Evolutionary conservation across 2,329 filamentous ascomycete genomes (phyloP).

Genomic region (Colletotrichum camelliae): DNA sequence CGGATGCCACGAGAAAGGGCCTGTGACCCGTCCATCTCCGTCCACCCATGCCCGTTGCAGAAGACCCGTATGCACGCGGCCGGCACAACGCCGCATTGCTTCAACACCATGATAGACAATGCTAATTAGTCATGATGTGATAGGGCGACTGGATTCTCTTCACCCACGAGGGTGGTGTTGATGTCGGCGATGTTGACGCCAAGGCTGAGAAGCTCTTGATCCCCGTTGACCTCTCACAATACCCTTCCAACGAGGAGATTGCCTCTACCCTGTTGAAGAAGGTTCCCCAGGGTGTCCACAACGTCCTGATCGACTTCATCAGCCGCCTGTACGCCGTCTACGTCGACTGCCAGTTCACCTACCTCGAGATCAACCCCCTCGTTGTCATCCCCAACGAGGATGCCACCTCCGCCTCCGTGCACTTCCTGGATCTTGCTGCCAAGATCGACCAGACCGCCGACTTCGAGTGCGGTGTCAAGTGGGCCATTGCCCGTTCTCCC

Average conservation of each 20-base stretch:
- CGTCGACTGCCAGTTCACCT: slow-evolving; percentile 99
- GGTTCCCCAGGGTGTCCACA: slow-evolving; percentile 94
- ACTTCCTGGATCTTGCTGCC: slow-evolving; percentile 98
- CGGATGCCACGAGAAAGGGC: slow-evolving; percentile 40
- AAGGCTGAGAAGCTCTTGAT: slow-evolving; percentile 99
- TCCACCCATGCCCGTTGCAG: slow-evolving; percentile 9
- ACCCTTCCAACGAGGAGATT: slow-evolving; percentile 95
- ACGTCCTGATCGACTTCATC: slow-evolving; percentile 99
- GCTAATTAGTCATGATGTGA: slow-evolving; percentile 10
- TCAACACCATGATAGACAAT: neutral
- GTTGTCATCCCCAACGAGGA: slow-evolving; percentile 96
- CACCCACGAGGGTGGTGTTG: slow-evolving; percentile 99
- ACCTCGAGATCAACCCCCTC: slow-evolving; percentile 99
- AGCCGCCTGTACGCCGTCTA: slow-evolving; percentile 97
- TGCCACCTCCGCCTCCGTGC: slow-evolving; percentile 88
- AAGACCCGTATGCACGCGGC: neutral
- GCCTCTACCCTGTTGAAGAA: slow-evolving; percentile 85
- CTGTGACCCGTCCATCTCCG: slow-evolving; percentile 7
- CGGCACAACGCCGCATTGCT: neutral
- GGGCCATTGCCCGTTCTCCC: slow-evolving; percentile 93
- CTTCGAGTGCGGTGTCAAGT: slow-evolving; percentile 99
- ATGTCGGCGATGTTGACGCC: slow-evolving; percentile 97
- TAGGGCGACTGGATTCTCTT: slow-evolving; percentile 99
- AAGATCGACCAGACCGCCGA: slow-evolving; percentile 99
- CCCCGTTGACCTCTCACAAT: slow-evolving; percentile 92